phyloP scores from a whole-genome alignment of 2,329 filamentous ascomycete genomes.

The Pezicula neosporulosa region DNA sequence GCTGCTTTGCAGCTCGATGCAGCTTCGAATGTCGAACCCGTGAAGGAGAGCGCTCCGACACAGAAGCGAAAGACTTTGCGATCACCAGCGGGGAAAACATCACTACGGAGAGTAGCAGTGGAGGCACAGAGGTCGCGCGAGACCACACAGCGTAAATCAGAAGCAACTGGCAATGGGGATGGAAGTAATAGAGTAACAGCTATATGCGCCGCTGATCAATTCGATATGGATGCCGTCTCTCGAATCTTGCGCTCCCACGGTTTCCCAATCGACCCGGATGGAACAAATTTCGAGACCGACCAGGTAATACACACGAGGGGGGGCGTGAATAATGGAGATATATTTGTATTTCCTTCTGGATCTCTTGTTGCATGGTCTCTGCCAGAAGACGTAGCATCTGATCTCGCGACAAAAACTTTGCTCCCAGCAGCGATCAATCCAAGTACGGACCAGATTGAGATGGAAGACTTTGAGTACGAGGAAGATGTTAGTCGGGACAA shows the following conservation, averaged over 20 bases:
- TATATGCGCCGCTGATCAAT: slow-evolving; percentile 60
- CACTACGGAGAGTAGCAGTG: slow-evolving; percentile 78
- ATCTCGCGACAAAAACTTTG: slow-evolving; percentile 68
- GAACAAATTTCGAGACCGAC: slow-evolving; percentile 54
- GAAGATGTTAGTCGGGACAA: slow-evolving; percentile 70
- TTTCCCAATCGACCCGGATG: slow-evolving; percentile 59
- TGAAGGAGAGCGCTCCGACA: slow-evolving; percentile 5
- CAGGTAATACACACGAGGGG: slow-evolving; percentile 63
- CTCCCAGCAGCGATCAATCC: slow-evolving; percentile 73
- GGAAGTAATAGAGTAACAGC: slow-evolving; percentile 45
- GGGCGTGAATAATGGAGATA: slow-evolving; percentile 67
- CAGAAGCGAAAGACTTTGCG: slow-evolving; percentile 42
- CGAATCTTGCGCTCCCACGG: slow-evolving; percentile 55
- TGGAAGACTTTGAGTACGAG: slow-evolving; percentile 85
- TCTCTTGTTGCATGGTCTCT: slow-evolving; percentile 92
- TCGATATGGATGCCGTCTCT: slow-evolving; percentile 59
- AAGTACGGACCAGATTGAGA: slow-evolving; percentile 70
- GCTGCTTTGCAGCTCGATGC: slow-evolving; percentile 42
- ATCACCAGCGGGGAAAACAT: slow-evolving; percentile 61
- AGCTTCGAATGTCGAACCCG: slow-evolving; percentile 7
- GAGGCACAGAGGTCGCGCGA: slow-evolving; percentile 68
- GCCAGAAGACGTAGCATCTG: slow-evolving; percentile 67
- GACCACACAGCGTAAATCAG: slow-evolving; percentile 25
- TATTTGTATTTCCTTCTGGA: slow-evolving; percentile 94
- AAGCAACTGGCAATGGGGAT: slow-evolving; percentile 30